Conservation (phyloP, 768 basidiomycete species). For the Boletus coccyginus region DNA sequence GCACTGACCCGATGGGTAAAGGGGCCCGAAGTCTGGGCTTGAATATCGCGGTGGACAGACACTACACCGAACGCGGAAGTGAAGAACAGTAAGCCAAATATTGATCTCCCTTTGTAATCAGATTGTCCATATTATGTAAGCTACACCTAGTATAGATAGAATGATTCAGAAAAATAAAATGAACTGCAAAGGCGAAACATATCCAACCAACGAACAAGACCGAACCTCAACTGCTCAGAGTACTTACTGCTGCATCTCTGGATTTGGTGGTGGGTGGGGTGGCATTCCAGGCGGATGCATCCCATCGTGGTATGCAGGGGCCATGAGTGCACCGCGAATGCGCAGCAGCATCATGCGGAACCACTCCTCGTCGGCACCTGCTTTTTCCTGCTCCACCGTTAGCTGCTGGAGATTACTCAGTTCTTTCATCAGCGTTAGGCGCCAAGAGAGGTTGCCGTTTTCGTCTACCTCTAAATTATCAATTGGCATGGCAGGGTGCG, state of each 20-base stretch:
- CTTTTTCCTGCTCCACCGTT: conserved; percentile 81
- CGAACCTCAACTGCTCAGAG: neutral
- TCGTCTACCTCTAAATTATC: conserved; percentile 76
- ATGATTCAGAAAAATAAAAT: neutral
- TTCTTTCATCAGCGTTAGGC: conserved; percentile 77
- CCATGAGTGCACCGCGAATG: conserved; percentile 72
- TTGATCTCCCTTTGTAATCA: conserved; percentile 18
- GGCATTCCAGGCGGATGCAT: conserved; percentile 39
- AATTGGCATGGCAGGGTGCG: conserved; percentile 55
- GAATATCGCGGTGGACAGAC: conserved; percentile 13
- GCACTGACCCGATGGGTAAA: conserved; percentile 43
- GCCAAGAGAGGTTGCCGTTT: conserved; percentile 79
- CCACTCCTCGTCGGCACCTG: conserved; percentile 79
- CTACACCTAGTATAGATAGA: neutral
- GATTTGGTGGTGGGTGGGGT: conserved; percentile 23
- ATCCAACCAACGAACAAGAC: neutral
- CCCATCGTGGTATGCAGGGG: conserved; percentile 36
- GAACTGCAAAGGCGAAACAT: neutral
- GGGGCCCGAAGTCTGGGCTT: conserved; percentile 23
- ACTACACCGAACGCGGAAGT: conserved; percentile 37
- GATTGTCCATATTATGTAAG: conserved; percentile 22
- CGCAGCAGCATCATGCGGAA: conserved; percentile 82
- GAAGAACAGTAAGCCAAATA: neutral
- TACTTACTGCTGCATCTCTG: conserved; percentile 30
- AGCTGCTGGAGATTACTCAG: conserved; percentile 69